A percentile compares a stretch with the other conserved stretches of the same genome.
These are phyloP conservation scores for Diophrys sp. DNA, from an alignment of 73 alveolate species.

Conservation along the genomic window DNA sequence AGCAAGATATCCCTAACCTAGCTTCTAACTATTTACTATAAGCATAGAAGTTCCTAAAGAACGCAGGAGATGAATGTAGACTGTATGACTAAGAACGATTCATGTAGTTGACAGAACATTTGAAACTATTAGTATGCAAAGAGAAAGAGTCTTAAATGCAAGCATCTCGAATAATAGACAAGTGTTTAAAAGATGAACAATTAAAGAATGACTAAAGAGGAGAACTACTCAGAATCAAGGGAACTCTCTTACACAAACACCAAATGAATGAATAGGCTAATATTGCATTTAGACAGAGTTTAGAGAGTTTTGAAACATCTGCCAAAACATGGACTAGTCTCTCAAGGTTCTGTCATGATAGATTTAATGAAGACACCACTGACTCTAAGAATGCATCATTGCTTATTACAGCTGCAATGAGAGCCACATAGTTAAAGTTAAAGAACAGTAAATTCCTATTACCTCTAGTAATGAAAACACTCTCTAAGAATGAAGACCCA, in stretches of 20 bases:
- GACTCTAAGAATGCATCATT: neutral
- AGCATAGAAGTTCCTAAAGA: conserved; percentile 3
- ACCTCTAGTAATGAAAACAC: neutral
- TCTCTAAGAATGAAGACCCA: neutral
- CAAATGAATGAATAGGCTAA: neutral
- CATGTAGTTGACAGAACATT: neutral
- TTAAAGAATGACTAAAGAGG: neutral
- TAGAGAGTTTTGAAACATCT: neutral
- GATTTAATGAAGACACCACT: neutral
- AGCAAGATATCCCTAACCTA: conserved; percentile 26
- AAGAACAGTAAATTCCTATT: neutral
- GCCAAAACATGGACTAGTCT: neutral
- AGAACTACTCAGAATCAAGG: neutral
- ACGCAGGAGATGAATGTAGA: neutral
- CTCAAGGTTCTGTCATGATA: neutral
- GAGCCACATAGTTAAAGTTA: conserved; percentile 1
- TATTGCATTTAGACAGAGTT: neutral
- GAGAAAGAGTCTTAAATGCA: too few species aligned
- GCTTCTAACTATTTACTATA: conserved; percentile 8
- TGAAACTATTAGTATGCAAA: neutral
- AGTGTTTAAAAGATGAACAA: neutral
- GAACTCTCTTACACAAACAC: neutral
- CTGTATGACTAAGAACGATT: conserved; percentile 1
- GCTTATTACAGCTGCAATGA: neutral
- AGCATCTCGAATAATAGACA: too few species aligned